Base-by-base conservation (phyloP, 2,329 filamentous ascomycete genomes). In the Colletotrichum scovillei region DNA sequence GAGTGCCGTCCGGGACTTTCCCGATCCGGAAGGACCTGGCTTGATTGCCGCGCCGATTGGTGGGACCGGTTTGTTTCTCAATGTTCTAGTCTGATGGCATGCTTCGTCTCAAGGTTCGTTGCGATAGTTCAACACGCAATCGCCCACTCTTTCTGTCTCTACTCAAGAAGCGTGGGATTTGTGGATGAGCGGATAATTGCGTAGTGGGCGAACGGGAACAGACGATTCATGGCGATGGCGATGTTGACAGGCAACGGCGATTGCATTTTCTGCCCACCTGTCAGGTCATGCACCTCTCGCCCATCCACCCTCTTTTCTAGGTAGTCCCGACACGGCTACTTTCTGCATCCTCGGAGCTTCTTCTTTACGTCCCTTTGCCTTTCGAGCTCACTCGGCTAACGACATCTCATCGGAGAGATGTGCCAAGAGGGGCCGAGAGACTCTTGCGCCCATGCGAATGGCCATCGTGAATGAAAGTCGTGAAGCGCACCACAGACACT, bases 1-100 rank as follows among this genome's bases (percentile, higher is more conserved):
- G 72, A 74, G 58, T 59, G 72, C 56, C 68, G 68, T 67, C 57
- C 68, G 69, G 62, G 63, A 63, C 5, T 67, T 74, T 59, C 72
- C 72, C 38, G 57, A 72, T 72, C 52, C 42, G 63, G 72, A 57
- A 71, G 58, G 57, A 74, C 56, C 16, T 32, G 22, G 14, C 49
- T 38, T 57, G 24, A 16, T 38, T 52, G 56, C 63, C 24, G 19
- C 42, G 9, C 68, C 72, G 69, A 59, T 70, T 77, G 74, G 73
- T 77, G 53, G 70, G 30, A 49, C 66, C 67, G 63, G 32, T 58
- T 63, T 14, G n/a, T 2, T 35, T 28, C 30, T 63, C 4, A 38
- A 14, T 26, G 46, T 22, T 30, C 26, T 14, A 1, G 8, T 60
- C 12, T 42, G 1, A 8, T 49, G 42, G 19, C 19, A 49, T 49